A percentile compares a stretch with the other conserved stretches of the same genome.
These are phyloP conservation scores for Nothophoma quercina DNA, from an alignment of 2,329 filamentous ascomycete genomes.

Conservation along the genomic window DNA sequence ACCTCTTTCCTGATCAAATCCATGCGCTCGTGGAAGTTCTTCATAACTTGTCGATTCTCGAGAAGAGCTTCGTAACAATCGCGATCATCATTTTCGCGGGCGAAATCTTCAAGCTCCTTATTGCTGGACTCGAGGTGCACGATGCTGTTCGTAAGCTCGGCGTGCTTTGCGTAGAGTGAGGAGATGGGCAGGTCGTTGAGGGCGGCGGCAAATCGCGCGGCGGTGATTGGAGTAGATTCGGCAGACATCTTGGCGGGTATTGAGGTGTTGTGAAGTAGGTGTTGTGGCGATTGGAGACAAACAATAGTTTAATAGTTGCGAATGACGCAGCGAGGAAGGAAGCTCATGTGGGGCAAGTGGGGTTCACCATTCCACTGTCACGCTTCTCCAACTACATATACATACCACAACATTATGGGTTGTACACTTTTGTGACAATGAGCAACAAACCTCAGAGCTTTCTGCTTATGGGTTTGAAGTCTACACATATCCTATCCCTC, in stretches of 20 bases:
- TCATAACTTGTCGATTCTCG: conserved; percentile 75
- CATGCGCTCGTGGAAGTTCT: conserved; percentile 71
- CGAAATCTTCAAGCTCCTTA: conserved; percentile 72
- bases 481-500: no score
- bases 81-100: conserved; percentile 61
- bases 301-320: background rate
- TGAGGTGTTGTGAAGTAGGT: background rate
- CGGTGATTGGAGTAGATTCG: conserved; percentile 67
- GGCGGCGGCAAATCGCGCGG: conserved; percentile 70
- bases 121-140: conserved; percentile 78
- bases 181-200: conserved; percentile 71
- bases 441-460: no score
- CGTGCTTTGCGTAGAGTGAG: conserved; percentile 75
- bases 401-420: background rate
- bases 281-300: background rate
- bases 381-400: background rate
- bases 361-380: background rate
- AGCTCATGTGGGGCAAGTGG: conserved; percentile 10
- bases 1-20: conserved; percentile 71
- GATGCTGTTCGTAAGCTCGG: conserved; percentile 78
- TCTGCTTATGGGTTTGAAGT: no score
- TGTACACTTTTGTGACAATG: no score
- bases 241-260: conserved; percentile 62
- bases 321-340: background rate
- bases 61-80: conserved; percentile 77